Percentiles rank a stretch among this genome's conserved stretches.
Evolutionary conservation across 148 eudicot species (phyloP).

Genomic region (Camellia granthamiana): DNA sequence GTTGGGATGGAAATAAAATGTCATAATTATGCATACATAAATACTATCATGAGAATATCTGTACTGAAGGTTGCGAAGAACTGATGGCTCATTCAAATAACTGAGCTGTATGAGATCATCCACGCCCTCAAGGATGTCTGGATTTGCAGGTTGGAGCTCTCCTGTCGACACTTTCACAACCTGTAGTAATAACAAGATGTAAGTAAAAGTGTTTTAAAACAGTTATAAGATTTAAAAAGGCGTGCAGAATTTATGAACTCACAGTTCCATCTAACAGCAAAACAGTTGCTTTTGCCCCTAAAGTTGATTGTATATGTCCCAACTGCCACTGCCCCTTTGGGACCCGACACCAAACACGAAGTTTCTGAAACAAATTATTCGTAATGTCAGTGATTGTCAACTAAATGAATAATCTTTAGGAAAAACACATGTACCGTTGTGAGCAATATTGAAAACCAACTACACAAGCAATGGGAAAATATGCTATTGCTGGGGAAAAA

Average conservation of each 20-base stretch:
- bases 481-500: not conserved
- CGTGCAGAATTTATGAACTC: conserved; percentile 35
- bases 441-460: not conserved
- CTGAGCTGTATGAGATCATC: conserved; percentile 91
- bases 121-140: conserved; percentile 83
- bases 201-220: conserved; percentile 14
- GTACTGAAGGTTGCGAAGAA: conserved; percentile 73
- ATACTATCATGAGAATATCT: conserved; percentile 72
- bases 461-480: not conserved
- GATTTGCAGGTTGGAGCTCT: conserved; percentile 87
- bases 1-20: not conserved
- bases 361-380: conserved; percentile 59
- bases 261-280: conserved; percentile 63
- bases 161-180: conserved; percentile 51
- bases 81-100: conserved; percentile 94
- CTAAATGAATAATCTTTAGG: conserved; percentile 1
- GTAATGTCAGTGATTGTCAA: conserved; percentile 15
- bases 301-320: conserved; percentile 70
- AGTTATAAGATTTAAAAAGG: conserved; percentile 7
- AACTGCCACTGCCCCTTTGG: conserved; percentile 65
- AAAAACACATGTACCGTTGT: not conserved
- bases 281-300: conserved; percentile 60
- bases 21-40: conserved; percentile 51
- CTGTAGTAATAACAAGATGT: conserved; percentile 34
- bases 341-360: conserved; percentile 75